These are phyloP conservation scores for Melanogaster broomeanus DNA, from an alignment of 768 basidiomycete species.

Conservation along the genomic window DNA sequence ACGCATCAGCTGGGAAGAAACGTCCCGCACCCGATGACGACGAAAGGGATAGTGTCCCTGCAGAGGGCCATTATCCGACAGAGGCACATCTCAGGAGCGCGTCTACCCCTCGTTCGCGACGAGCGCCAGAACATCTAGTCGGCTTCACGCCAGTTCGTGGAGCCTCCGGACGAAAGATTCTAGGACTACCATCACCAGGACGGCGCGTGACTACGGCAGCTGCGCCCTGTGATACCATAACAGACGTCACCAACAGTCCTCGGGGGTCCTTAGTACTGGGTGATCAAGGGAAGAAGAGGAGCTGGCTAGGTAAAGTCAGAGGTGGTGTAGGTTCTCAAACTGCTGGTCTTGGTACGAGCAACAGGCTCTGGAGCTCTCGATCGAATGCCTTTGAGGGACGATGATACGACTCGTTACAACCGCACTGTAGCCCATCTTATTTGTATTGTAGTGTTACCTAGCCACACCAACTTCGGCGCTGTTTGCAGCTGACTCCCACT, in stretches of 20 bases:
- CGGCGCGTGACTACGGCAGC: slow-evolving; percentile 44
- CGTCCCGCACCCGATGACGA: slow-evolving; percentile 79
- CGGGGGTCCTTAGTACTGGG: slow-evolving; percentile 28
- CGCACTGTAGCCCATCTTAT: slow-evolving; percentile 11
- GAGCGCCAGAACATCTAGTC: slow-evolving; percentile 55
- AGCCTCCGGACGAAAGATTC: slow-evolving; percentile 37
- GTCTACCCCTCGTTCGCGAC: slow-evolving; percentile 63
- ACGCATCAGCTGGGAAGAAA: slow-evolving; percentile 60
- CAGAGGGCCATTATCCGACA: slow-evolving; percentile 59
- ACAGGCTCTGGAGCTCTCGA: slow-evolving; percentile 14
- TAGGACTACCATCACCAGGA: slow-evolving; percentile 48
- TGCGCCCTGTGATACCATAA: slow-evolving; percentile 36
- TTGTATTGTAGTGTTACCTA: slow-evolving; percentile 18
- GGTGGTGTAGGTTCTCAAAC: slow-evolving; percentile 33
- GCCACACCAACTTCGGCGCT: too few relatives aligned
- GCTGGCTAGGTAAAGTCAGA: slow-evolving; percentile 75
- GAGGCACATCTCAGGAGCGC: slow-evolving; percentile 38
- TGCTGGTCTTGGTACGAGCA: neutral
- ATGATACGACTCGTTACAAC: slow-evolving; percentile 16
- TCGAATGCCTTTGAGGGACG: slow-evolving; percentile 24
- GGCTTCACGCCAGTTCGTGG: slow-evolving; percentile 76
- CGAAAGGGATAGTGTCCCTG: slow-evolving; percentile 59
- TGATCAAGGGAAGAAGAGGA: slow-evolving; percentile 47
- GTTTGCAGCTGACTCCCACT: too few relatives aligned
- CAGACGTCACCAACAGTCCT: slow-evolving; percentile 73